These are phyloP conservation scores for Heimioporus sp. DNA, from an alignment of 768 basidiomycete species.

Conservation along the genomic window DNA sequence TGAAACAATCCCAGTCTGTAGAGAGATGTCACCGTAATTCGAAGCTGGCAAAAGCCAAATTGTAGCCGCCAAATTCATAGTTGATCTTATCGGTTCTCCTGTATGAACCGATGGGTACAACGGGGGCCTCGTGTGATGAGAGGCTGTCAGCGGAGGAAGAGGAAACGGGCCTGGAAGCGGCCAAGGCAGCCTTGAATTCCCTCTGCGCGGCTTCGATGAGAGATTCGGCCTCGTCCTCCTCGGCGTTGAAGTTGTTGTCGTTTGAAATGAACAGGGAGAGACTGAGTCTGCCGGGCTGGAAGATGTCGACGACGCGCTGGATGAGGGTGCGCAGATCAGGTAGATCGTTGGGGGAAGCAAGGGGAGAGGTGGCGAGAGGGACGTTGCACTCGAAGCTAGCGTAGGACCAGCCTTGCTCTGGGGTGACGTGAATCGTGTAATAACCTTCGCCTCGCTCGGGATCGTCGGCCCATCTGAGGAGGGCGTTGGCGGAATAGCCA, in stretches of 20 bases:
- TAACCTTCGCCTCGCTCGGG: constrained; percentile 73
- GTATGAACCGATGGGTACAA: constrained; percentile 40
- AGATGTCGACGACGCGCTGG: constrained; percentile 87
- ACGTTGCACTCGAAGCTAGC: constrained; percentile 99
- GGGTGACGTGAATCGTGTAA: constrained; percentile 98
- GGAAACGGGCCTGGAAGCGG: constrained; percentile 25
- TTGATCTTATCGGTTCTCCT: constrained; percentile 94
- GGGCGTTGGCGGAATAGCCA: constrained; percentile 93
- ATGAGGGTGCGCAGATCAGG: constrained; percentile 82
- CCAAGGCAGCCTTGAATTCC: constrained; percentile 68
- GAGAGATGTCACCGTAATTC: constrained; percentile 43
- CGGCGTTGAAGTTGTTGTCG: constrained; percentile 42
- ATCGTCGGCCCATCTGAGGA: constrained; percentile 58
- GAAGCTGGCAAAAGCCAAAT: constrained; percentile 87
- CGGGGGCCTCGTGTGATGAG: constrained; percentile 8
- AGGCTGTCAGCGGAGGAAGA: constrained; percentile 16
- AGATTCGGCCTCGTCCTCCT: constrained; percentile 48
- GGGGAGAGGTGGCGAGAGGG: constrained; percentile 47
- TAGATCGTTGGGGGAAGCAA: constrained; percentile 38
- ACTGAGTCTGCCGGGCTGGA: constrained; percentile 82
- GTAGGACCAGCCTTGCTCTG: constrained; percentile 97
- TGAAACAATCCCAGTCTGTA: constrained; percentile 10
- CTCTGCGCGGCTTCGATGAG: constrained; percentile 71
- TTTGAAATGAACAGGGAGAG: constrained; percentile 91
- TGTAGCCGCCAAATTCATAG: constrained; percentile 94